Evolutionary conservation across 192 early-diverging fungal genomes (phyloP).

Genomic region (Geranomyces michiganensis): DNA sequence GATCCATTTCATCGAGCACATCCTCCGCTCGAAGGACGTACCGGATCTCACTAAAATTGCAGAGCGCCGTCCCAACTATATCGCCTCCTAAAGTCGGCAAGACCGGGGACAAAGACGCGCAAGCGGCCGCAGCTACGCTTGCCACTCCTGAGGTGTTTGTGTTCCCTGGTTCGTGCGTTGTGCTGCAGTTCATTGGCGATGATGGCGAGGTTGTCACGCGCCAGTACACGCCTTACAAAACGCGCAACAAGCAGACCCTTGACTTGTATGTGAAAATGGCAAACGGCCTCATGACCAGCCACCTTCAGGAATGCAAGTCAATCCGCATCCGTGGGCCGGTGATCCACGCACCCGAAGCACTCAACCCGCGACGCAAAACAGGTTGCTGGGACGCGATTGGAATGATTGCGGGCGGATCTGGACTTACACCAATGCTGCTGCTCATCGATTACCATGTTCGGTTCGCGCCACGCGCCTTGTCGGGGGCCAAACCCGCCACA

Average conservation of each 20-base stretch:
- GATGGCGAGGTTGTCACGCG: conserved; percentile 37
- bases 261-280: conserved; percentile 35
- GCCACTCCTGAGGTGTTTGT: conserved; percentile 22
- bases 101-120: not conserved
- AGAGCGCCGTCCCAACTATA: not conserved
- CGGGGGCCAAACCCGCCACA: conserved; percentile 13
- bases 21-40: not conserved
- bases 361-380: conserved; percentile 21
- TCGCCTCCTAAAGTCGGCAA: not conserved
- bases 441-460: conserved; percentile 43
- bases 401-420: conserved; percentile 42
- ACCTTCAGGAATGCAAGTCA: conserved; percentile 23
- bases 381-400: conserved; percentile 40
- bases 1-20: not conserved
- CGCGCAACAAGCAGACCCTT: conserved; percentile 21
- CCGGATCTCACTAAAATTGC: not conserved
- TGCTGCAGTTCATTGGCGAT: conserved; percentile 33
- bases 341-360: conserved; percentile 12
- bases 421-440: conserved; percentile 40
- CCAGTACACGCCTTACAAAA: conserved; percentile 28
- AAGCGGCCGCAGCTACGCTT: not conserved
- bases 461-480: conserved; percentile 20
- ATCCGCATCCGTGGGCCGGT: conserved; percentile 38
- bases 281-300: conserved; percentile 36
- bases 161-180: conserved; percentile 30